These are phyloP conservation scores for Candida germanica DNA, from an alignment of 805 yeast genomes.

Conservation along the genomic window DNA sequence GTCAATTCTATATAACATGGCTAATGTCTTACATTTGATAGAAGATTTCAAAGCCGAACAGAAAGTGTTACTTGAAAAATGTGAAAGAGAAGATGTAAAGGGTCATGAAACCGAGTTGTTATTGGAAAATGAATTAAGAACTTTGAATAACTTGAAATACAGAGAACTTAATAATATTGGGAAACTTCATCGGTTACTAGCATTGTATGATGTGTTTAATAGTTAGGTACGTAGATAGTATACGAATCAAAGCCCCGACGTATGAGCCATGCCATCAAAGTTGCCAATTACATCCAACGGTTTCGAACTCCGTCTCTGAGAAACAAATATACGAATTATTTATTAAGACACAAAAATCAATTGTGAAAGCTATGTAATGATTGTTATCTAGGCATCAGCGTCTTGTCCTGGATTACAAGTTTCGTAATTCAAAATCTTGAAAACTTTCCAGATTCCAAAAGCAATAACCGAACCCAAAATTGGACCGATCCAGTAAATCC, in stretches of 20 bases:
- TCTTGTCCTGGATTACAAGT: constrained; percentile 63
- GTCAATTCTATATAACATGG: constrained; percentile 52
- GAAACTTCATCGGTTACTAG: constrained; percentile 57
- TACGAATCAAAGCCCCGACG: too few relatives aligned
- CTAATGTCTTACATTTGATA: constrained; percentile 47
- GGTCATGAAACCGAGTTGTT: constrained; percentile 76
- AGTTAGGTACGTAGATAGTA: too few relatives aligned
- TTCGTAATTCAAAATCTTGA: constrained; percentile 66
- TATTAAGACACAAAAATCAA: too few relatives aligned
- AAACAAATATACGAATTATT: neutral
- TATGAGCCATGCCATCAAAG: too few relatives aligned
- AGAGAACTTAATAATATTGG: constrained; percentile 54
- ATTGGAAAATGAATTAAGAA: constrained; percentile 70
- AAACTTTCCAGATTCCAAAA: constrained; percentile 60
- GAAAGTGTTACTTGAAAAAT: constrained; percentile 67
- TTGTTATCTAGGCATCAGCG: constrained; percentile 39
- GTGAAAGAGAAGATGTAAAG: constrained; percentile 85
- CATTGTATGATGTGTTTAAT: constrained; percentile 26
- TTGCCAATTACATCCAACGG: too few relatives aligned
- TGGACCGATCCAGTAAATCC: constrained; percentile 95
- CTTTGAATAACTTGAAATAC: constrained; percentile 57
- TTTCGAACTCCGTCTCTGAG: too few relatives aligned
- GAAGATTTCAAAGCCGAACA: constrained; percentile 56
- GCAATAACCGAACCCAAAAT: constrained; percentile 67
- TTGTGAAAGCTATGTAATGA: too few relatives aligned